phyloP scores from a whole-genome alignment of 1,139 yeast genomes.

The Geotrichum europaeum region DNA sequence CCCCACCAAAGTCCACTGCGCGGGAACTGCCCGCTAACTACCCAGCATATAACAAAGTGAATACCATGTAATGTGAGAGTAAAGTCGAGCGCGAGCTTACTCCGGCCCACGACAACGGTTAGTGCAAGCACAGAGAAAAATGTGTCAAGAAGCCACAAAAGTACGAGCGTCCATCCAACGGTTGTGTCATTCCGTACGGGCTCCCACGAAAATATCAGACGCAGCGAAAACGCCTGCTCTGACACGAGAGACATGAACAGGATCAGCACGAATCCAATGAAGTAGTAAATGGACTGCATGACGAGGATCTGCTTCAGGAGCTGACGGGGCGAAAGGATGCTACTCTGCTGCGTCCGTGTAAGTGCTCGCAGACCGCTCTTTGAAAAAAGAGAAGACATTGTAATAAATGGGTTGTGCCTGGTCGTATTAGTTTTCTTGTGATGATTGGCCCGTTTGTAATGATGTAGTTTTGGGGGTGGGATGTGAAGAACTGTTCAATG shows the following conservation, averaged over 20 bases:
- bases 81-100: slow-evolving; percentile 93
- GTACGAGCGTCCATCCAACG: slow-evolving; percentile 65
- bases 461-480: neutral
- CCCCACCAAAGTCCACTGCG: slow-evolving; percentile 76
- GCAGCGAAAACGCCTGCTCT: slow-evolving; percentile 45
- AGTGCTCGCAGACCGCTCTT: neutral
- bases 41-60: slow-evolving; percentile 64
- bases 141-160: slow-evolving; percentile 77
- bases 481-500: neutral
- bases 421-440: neutral
- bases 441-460: neutral
- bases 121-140: slow-evolving; percentile 59
- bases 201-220: slow-evolving; percentile 82
- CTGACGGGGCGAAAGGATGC: slow-evolving; percentile 33
- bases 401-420: neutral
- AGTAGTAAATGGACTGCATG: slow-evolving; percentile 36
- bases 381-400: neutral
- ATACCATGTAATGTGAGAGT: slow-evolving; percentile 83
- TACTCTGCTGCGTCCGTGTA: neutral
- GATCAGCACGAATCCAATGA: slow-evolving; percentile 33
- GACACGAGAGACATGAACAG: slow-evolving; percentile 34
- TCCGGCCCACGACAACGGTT: slow-evolving; percentile 82
- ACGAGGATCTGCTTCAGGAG: slow-evolving; percentile 37
- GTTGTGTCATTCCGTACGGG: slow-evolving; percentile 69
- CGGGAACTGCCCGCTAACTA: slow-evolving; percentile 63